A percentile compares a stretch with the other conserved stretches of the same genome.
Evolutionary conservation across 345 rosid species (phyloP).

Genomic region (Rhizophora apiculata): DNA sequence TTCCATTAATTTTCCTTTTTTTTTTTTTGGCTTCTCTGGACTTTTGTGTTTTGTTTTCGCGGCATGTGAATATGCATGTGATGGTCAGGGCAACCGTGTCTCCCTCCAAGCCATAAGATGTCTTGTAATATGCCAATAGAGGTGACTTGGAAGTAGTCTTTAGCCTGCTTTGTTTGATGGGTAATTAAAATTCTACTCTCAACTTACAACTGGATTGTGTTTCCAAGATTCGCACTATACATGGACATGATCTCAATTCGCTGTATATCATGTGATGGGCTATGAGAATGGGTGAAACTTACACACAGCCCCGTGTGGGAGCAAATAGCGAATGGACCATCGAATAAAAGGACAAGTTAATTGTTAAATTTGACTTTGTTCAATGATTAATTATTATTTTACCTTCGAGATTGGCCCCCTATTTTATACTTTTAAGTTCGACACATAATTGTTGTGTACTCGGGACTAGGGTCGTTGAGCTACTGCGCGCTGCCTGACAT

Average conservation of each 20-base stretch:
- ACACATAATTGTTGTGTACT: too few species aligned
- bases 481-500: too few species aligned
- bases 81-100: too few species aligned
- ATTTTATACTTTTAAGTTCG: too few species aligned
- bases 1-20: background rate
- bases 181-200: background rate
- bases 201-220: background rate
- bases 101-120: too few species aligned
- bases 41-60: too few species aligned
- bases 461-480: too few species aligned
- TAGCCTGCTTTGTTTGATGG: conserved; percentile 1
- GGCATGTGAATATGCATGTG: too few species aligned
- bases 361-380: background rate
- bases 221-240: background rate
- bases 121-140: too few species aligned
- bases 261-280: conserved; percentile 36
- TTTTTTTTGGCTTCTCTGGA: background rate
- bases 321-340: conserved; percentile 5
- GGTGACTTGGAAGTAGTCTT: background rate
- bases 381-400: background rate
- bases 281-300: conserved; percentile 37
- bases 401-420: background rate
- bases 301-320: conserved; percentile 33
- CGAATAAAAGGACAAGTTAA: conserved; percentile 4
- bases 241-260: conserved; percentile 3